phyloP scores from a whole-genome alignment of 164 flowering plant genomes.

The Santalum album region DNA sequence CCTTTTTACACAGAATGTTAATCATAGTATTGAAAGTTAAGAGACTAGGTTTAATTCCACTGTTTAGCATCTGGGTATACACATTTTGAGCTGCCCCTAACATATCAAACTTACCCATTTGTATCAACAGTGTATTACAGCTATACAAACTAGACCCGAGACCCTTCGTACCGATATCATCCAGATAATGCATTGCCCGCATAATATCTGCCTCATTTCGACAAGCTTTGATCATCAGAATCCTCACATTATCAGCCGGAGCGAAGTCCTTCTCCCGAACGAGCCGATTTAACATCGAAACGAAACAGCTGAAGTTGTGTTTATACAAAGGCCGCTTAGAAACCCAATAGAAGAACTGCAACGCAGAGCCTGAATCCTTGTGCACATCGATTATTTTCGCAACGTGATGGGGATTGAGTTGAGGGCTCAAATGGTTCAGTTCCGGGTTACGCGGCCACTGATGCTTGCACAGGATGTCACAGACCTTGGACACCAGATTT shows the following conservation, averaged over 20 bases:
- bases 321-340: conserved; percentile 42
- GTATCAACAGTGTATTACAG: conserved; percentile 59
- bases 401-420: conserved; percentile 41
- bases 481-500: conserved; percentile 30
- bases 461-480: conserved; percentile 22
- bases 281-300: conserved; percentile 50
- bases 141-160: conserved; percentile 42
- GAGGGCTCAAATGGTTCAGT: conserved; percentile 24
- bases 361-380: conserved; percentile 23
- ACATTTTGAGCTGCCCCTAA: conserved; percentile 34
- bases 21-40: conserved; percentile 65
- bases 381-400: conserved; percentile 31
- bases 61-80: conserved; percentile 35
- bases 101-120: conserved; percentile 62
- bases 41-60: conserved; percentile 48
- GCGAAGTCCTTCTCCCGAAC: conserved; percentile 27
- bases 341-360: conserved; percentile 57
- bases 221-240: conserved; percentile 62
- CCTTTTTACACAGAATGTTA: conserved; percentile 64
- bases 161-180: conserved; percentile 26
- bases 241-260: conserved; percentile 50
- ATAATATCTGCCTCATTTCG: conserved; percentile 36
- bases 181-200: conserved; percentile 41
- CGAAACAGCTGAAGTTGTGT: conserved; percentile 37
- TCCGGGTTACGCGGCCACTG: conserved; percentile 38